Conservation (phyloP, 2,329 filamentous ascomycete species). For the Colletotrichum tabaci region DNA sequence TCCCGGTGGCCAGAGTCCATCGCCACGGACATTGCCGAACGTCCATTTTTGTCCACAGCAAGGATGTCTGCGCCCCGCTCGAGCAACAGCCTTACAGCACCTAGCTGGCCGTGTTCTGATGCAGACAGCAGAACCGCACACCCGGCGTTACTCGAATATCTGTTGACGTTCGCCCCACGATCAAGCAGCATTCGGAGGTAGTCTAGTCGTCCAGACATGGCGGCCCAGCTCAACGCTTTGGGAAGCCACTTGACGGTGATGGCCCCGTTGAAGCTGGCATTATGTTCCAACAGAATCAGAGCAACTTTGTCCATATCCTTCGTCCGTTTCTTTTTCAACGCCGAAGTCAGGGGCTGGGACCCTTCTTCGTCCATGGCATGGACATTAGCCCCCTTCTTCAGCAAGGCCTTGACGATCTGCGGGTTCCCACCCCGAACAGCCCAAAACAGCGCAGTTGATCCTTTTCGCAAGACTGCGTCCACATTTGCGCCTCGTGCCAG, state of each 20-base stretch:
- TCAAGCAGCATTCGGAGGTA: not conserved
- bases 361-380: not conserved
- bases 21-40: not conserved
- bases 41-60: not conserved
- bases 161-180: not conserved
- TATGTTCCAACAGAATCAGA: not conserved
- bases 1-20: not conserved
- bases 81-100: not conserved
- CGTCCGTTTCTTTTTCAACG: not conserved
- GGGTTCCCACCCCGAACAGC: not conserved
- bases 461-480: not conserved
- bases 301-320: not conserved
- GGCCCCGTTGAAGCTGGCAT: not conserved
- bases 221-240: not conserved
- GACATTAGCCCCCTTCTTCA: not conserved
- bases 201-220: not conserved
- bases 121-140: not conserved
- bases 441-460: not conserved
- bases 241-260: not conserved
- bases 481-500: not conserved
- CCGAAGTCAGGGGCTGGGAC: not conserved
- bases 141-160: not conserved
- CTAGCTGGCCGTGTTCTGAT: not conserved
- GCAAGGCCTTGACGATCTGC: not conserved
- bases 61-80: not conserved